phyloP scores from a whole-genome alignment of 108 stramenopile genomes.

The Skeletonema marinoi region DNA sequence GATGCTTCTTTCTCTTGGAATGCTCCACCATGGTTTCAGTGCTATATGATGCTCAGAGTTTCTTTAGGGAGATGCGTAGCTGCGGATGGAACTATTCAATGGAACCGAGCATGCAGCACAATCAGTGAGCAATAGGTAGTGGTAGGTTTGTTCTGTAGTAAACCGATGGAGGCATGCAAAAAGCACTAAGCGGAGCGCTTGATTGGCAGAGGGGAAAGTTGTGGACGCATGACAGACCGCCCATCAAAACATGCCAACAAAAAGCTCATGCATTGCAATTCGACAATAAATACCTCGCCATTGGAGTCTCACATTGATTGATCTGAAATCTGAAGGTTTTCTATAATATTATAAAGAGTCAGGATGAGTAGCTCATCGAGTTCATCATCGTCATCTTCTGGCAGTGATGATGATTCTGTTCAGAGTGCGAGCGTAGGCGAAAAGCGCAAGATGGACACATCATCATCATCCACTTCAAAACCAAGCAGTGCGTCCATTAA shows the following conservation, averaged over 20 bases:
- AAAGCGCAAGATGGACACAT: constrained; percentile 8
- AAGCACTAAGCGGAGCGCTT: too few species aligned
- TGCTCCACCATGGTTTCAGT: constrained; percentile 44
- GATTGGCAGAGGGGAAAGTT: too few species aligned
- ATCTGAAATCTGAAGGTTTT: background rate
- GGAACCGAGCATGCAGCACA: too few species aligned
- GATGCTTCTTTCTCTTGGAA: constrained; percentile 85
- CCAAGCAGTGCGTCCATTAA: background rate
- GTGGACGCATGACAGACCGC: too few species aligned
- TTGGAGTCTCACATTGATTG: too few species aligned
- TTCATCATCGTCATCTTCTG: constrained; percentile 9
- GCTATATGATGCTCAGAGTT: background rate
- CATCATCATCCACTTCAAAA: background rate
- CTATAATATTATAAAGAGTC: background rate
- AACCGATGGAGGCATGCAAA: too few species aligned
- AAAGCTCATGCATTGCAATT: too few species aligned
- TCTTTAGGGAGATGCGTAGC: background rate
- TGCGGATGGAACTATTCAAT: background rate
- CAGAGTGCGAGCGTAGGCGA: background rate
- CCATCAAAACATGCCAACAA: too few species aligned
- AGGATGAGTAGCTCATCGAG: background rate
- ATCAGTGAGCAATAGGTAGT: too few species aligned
- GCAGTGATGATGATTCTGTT: background rate
- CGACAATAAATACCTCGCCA: background rate
- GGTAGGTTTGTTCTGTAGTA: too few species aligned